phyloP scores from a whole-genome alignment of 2,329 filamentous ascomycete genomes.

The Dothistroma septosporum region DNA sequence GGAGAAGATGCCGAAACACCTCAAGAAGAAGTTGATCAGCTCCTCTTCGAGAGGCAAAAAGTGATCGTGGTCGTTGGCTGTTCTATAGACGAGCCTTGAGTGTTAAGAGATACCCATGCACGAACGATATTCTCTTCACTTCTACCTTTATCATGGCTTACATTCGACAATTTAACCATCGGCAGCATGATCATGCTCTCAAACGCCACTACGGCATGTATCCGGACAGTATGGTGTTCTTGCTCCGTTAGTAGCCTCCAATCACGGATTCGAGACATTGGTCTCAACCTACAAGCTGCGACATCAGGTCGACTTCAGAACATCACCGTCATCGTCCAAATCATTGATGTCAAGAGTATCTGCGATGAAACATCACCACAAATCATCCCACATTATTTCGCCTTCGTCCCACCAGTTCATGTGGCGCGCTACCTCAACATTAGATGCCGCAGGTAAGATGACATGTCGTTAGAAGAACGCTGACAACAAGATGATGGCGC shows the following conservation, averaged over 20 bases:
- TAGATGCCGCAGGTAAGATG: not conserved
- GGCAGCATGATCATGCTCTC: no score
- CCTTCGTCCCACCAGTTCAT: not conserved
- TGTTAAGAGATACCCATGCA: not conserved
- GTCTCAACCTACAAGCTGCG: no score
- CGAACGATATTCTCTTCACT: not conserved
- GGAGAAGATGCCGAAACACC: slow-evolving; percentile 91
- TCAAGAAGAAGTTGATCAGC: slow-evolving; percentile 84
- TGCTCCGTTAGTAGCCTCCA: no score
- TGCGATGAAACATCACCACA: not conserved
- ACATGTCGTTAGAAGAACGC: not conserved
- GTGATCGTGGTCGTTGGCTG: slow-evolving; percentile 32
- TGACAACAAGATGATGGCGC: no score
- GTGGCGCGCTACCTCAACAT: not conserved
- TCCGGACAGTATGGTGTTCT: no score
- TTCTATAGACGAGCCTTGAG: not conserved
- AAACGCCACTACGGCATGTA: no score
- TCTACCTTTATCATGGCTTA: not conserved
- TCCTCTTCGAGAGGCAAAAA: slow-evolving; percentile 57
- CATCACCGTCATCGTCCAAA: no score
- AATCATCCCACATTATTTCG: not conserved
- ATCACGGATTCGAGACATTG: no score
- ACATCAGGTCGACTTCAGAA: no score
- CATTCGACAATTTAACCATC: no score
- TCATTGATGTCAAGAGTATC: no score